Percentiles rank a stretch among this genome's conserved stretches.
phyloP scores from a whole-genome alignment of 108 stramenopile species.

The Skeletonema tropicum region DNA sequence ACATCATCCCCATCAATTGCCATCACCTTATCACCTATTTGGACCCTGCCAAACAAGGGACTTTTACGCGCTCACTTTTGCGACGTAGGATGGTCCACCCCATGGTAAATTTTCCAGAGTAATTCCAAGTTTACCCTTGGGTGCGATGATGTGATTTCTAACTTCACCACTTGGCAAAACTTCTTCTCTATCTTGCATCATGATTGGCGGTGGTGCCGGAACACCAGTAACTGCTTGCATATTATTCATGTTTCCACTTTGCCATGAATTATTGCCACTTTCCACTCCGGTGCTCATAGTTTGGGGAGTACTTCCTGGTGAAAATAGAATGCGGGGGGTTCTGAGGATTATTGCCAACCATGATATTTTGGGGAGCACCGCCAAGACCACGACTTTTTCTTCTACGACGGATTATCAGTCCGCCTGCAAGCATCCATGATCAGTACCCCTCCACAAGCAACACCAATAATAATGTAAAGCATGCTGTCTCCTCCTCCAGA shows the following conservation, averaged over 20 bases:
- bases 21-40: conserved; percentile 69
- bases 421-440: not conserved
- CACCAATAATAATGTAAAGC: not conserved
- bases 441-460: not conserved
- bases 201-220: no score
- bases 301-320: no score
- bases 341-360: no score
- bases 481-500: not conserved
- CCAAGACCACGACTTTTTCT: not conserved
- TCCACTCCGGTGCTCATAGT: not conserved
- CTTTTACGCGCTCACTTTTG: conserved; percentile 53
- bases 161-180: not conserved
- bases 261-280: not conserved
- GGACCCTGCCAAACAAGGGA: conserved; percentile 51
- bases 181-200: no score
- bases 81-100: conserved; percentile 50
- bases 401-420: not conserved
- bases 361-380: not conserved
- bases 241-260: not conserved
- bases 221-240: not conserved
- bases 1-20: conserved; percentile 74
- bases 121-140: conserved; percentile 31
- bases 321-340: no score
- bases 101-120: conserved; percentile 7
- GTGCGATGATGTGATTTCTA: conserved; percentile 9